Evolutionary conservation across 2,329 filamentous ascomycete species (phyloP).

Genomic region (Paraphaeosphaeria sporulosa): DNA sequence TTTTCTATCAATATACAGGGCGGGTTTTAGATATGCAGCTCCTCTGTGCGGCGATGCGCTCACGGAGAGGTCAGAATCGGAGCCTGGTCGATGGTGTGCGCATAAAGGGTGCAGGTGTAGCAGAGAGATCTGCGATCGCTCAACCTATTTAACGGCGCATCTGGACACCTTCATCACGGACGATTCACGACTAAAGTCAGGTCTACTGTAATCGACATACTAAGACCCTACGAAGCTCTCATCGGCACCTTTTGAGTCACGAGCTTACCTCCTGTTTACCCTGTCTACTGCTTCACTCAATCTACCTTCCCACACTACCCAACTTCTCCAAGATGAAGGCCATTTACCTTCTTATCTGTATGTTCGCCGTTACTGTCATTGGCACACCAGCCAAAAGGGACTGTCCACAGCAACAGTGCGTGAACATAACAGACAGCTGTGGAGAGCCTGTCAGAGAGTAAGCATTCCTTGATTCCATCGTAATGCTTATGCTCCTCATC

Average conservation of each 20-base stretch:
- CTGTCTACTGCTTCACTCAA: no score
- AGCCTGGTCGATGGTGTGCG: neutral
- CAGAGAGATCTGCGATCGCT: neutral
- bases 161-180: neutral
- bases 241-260: neutral
- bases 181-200: neutral
- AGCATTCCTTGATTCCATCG: neutral
- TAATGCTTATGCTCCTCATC: neutral
- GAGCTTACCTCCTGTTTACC: neutral
- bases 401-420: slow-evolving; percentile 29
- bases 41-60: neutral
- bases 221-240: neutral
- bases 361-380: slow-evolving; percentile 13
- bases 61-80: neutral
- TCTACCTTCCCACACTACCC: neutral
- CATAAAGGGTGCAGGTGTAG: neutral
- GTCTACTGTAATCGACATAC: neutral
- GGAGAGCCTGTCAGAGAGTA: slow-evolving; percentile 30
- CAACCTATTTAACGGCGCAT: slow-evolving; percentile 5
- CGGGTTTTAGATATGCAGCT: slow-evolving; percentile 2
- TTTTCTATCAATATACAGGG: neutral
- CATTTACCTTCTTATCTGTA: slow-evolving; percentile 9
- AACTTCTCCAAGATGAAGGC: slow-evolving; percentile 14
- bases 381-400: slow-evolving; percentile 25
- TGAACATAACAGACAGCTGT: slow-evolving; percentile 29